phyloP scores from a whole-genome alignment of 1,284 basidiomycete species.

The Apiotrichum porosum region DNA sequence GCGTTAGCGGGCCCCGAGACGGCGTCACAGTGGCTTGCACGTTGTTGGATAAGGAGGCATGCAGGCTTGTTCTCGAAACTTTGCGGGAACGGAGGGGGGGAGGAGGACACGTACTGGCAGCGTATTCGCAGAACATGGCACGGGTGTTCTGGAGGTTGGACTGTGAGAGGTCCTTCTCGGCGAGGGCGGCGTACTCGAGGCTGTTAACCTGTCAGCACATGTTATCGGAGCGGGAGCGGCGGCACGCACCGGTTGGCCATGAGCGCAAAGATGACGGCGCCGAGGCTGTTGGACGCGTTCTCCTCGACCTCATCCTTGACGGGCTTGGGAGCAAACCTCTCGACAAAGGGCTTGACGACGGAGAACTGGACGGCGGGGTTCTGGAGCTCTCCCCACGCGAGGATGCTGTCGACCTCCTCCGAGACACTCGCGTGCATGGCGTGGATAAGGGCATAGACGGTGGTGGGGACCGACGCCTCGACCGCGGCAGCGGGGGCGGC shows the following conservation, averaged over 20 bases:
- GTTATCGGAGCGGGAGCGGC: too few relatives aligned
- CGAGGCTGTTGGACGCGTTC: constrained; percentile 19
- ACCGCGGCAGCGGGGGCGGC: not conserved
- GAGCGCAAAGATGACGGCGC: constrained; percentile 37
- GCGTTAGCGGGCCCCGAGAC: too few relatives aligned
- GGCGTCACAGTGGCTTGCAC: not conserved
- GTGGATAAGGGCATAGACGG: constrained; percentile 42
- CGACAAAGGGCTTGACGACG: constrained; percentile 70
- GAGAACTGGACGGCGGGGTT: constrained; percentile 80
- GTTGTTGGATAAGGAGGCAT: too few relatives aligned
- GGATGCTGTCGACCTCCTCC: constrained; percentile 58
- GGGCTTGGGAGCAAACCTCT: constrained; percentile 65
- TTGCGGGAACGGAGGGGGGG: too few relatives aligned
- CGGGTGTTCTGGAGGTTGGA: constrained; percentile 64
- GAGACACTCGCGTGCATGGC: constrained; percentile 32
- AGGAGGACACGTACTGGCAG: constrained; percentile 55
- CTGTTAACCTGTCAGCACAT: constrained; percentile 53
- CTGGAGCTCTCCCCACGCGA: constrained; percentile 78
- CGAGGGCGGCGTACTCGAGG: constrained; percentile 48
- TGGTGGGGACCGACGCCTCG: not conserved
- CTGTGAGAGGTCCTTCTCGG: constrained; percentile 65
- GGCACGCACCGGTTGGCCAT: constrained; percentile 41
- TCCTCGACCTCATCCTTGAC: constrained; percentile 54
- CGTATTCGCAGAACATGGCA: constrained; percentile 72
- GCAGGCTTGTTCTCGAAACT: too few relatives aligned